A percentile compares a stretch with the other conserved stretches of the same genome.
phyloP scores from a whole-genome alignment of 257 asterid species.

The Lantana camara region DNA sequence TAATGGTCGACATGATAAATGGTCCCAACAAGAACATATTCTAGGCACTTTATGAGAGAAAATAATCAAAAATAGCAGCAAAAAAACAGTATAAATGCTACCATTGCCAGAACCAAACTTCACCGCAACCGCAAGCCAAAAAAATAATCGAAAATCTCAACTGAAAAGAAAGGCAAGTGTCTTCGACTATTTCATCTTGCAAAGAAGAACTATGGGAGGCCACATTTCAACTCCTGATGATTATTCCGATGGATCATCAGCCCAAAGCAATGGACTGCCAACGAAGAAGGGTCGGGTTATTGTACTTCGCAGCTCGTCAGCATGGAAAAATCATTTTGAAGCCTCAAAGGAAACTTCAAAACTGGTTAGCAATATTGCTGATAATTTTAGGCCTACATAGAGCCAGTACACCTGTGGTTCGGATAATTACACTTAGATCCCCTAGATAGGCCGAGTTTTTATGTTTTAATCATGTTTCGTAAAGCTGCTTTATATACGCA shows the following conservation, averaged over 20 bases:
- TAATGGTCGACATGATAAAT: slow-evolving; percentile 22
- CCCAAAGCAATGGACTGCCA: slow-evolving; percentile 1
- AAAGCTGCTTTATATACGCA: neutral
- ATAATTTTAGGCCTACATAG: too few species aligned
- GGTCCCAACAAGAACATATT: slow-evolving; percentile 50
- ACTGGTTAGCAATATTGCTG: slow-evolving; percentile 41
- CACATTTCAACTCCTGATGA: slow-evolving; percentile 33
- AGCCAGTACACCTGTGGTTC: too few species aligned
- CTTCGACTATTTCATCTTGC: neutral
- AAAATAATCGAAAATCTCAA: slow-evolving; percentile 4
- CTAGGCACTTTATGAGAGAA: slow-evolving; percentile 11
- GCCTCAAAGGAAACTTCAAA: slow-evolving; percentile 56
- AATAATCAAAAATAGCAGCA: neutral
- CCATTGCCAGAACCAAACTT: slow-evolving; percentile 7
- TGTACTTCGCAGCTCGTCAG: slow-evolving; percentile 49
- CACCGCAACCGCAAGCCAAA: slow-evolving; percentile 21
- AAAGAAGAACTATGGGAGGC: slow-evolving; percentile 42
- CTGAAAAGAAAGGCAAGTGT: neutral
- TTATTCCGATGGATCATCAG: neutral
- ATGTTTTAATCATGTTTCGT: too few species aligned
- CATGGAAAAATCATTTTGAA: slow-evolving; percentile 62
- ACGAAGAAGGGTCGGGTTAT: slow-evolving; percentile 43
- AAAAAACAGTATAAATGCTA: slow-evolving; percentile 31
- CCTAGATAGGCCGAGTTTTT: too few species aligned
- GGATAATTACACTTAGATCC: too few species aligned